Evolutionary conservation across 2,329 filamentous ascomycete genomes (phyloP).

Genomic region (Alternaria ventricosa): DNA sequence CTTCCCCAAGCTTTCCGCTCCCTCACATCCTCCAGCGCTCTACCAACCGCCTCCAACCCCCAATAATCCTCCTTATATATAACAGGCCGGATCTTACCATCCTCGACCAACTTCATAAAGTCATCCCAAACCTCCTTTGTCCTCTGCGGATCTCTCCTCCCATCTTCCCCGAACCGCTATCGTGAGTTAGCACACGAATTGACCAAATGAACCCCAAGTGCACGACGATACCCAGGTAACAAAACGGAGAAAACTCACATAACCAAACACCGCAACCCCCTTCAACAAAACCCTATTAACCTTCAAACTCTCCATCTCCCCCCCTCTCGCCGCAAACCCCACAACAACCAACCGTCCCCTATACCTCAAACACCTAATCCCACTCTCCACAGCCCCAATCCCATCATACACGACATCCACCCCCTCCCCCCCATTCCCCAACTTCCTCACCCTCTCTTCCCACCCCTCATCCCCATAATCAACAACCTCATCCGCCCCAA

Average conservation of each 20-base stretch:
- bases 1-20: conserved; percentile 62
- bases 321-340: conserved; percentile 63
- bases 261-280: conserved; percentile 31
- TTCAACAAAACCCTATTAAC: conserved; percentile 35
- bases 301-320: conserved; percentile 56
- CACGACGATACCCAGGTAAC: too few relatives aligned
- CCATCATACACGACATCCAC: conserved; percentile 66
- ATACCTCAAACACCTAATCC: conserved; percentile 62
- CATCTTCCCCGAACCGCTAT: conserved; percentile 64
- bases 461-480: conserved; percentile 54
- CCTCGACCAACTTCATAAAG: conserved; percentile 57
- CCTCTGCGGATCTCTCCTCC: conserved; percentile 57
- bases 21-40: conserved; percentile 60
- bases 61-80: conserved; percentile 58
- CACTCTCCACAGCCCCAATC: conserved; percentile 63
- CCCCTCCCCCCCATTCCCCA: conserved; percentile 57
- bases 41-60: conserved; percentile 58
- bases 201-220: too few relatives aligned
- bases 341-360: conserved; percentile 63
- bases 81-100: conserved; percentile 58
- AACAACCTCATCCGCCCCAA: conserved; percentile 54
- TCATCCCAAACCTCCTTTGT: conserved; percentile 59
- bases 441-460: conserved; percentile 58
- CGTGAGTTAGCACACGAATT: neutral
- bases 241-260: too few relatives aligned